A percentile compares a stretch with the other conserved stretches of the same genome.
phyloP scores from a whole-genome alignment of 1,139 yeast species.

The Dujonia santamariae region DNA sequence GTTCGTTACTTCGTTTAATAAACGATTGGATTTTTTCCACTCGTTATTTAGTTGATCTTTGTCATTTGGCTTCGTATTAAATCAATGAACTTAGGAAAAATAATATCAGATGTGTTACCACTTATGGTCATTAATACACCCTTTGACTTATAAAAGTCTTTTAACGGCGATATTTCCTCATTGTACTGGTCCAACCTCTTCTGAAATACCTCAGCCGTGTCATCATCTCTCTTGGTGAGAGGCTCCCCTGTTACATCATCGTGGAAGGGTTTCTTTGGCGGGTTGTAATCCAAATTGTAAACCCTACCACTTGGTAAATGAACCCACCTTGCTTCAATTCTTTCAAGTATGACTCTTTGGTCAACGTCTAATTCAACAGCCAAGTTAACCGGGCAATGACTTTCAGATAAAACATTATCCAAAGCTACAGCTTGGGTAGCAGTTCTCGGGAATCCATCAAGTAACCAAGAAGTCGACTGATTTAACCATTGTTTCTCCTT shows the following conservation, averaged over 20 bases:
- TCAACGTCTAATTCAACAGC: conserved; percentile 88
- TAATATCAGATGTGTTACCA: conserved; percentile 82
- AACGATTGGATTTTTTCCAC: not conserved
- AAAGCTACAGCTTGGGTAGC: conserved; percentile 64
- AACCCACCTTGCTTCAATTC: conserved; percentile 85
- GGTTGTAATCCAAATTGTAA: conserved; percentile 81
- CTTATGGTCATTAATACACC: conserved; percentile 57
- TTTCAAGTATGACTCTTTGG: conserved; percentile 66
- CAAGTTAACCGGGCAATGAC: conserved; percentile 51
- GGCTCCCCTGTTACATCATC: conserved; percentile 93
- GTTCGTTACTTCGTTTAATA: not conserved
- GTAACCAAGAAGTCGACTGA: conserved; percentile 55
- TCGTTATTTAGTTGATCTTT: too few species aligned
- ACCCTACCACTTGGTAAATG: conserved; percentile 84
- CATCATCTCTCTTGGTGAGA: conserved; percentile 75
- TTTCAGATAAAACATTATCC: conserved; percentile 40
- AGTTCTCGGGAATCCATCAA: conserved; percentile 93
- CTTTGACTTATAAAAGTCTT: conserved; percentile 51
- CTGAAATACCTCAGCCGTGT: conserved; percentile 65
- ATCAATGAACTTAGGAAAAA: conserved; percentile 64
- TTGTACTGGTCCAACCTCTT: conserved; percentile 65
- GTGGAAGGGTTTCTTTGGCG: conserved; percentile 75
- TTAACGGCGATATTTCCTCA: conserved; percentile 58
- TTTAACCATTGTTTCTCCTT: conserved; percentile 43
- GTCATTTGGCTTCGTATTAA: conserved; percentile 27